Evolutionary conservation across 768 basidiomycete species (phyloP), one percentile per base, ranked within the genome.

Genomic region (Daedalea quercina): DNA sequence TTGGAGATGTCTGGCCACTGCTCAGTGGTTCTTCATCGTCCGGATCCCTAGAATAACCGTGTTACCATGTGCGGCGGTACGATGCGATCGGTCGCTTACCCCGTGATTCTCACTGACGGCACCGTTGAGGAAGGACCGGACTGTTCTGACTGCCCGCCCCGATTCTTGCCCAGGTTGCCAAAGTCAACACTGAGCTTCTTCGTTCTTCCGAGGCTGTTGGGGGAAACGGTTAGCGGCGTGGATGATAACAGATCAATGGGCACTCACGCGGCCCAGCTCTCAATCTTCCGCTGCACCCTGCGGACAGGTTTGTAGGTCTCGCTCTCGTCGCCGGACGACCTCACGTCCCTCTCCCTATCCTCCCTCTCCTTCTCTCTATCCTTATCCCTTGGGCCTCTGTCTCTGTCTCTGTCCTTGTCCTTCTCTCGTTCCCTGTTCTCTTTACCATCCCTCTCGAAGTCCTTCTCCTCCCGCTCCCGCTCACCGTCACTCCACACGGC

Each of bases 1-100:
- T 70, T 6, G 87, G 86, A 23, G 87, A 91, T 1, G 76, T 79
- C 61, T 88, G 88, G 0, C 86, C 87, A 60, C 87, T 90, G 64
- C 88, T 90, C 47, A 85, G 67, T n/a, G 84, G 68, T 13, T 85
- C 82, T 13, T 85, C 85, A 19, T 80, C 79, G 52, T 47, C 67
- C 66, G 44, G 51, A 28, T 50, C 51, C 24, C 56, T 55, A 13
- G 19, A 25, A 31, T n/a, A 46, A 50, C 43, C 15, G 19, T n/a
- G 26, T 23, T 22, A 28, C 7, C 44, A 45, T 11, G 11, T 25
- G 23, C 44, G n/a, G 4, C 3, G 25, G 25, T 9, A 31, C 6
- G 13, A 49, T 9, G 13, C 43, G 28, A 44, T 41, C 9, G 48
- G 19, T 43, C 51, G 54, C 69, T 51, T 59, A 76, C 76, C 67